Evolutionary conservation across 1,284 basidiomycete species (phyloP).

Genomic region (Apiotrichum veenhuisii): DNA sequence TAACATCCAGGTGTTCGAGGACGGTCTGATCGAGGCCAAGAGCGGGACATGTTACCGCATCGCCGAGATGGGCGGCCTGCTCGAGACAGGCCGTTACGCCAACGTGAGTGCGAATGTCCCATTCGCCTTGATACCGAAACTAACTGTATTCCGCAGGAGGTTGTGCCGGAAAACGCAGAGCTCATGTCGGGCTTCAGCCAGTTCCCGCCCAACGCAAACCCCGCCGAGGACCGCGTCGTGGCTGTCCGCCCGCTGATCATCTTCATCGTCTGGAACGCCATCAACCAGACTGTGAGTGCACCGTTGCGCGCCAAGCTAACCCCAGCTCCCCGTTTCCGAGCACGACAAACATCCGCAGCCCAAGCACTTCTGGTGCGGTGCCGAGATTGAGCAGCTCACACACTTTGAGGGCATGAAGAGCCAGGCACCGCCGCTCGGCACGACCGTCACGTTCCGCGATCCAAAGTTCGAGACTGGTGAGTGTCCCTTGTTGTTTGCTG

Average conservation of each 20-base stretch:
- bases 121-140: slow-evolving; percentile 8
- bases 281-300: slow-evolving; percentile 71
- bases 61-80: slow-evolving; percentile 58
- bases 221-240: slow-evolving; percentile 47
- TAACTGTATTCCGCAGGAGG: slow-evolving; percentile 24
- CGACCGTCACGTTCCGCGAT: slow-evolving; percentile 41
- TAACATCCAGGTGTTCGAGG: slow-evolving; percentile 70
- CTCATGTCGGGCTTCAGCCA: slow-evolving; percentile 37
- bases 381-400: slow-evolving; percentile 63
- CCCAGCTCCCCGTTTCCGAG: slow-evolving; percentile 59
- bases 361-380: slow-evolving; percentile 67
- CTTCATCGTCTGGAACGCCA: slow-evolving; percentile 79
- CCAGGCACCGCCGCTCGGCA: slow-evolving; percentile 40
- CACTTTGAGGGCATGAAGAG: slow-evolving; percentile 53
- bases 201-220: slow-evolving; percentile 26
- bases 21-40: slow-evolving; percentile 63
- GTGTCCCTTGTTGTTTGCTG: neutral
- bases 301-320: neutral
- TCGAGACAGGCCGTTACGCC: slow-evolving; percentile 32
- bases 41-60: slow-evolving; percentile 61
- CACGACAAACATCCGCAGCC: slow-evolving; percentile 63
- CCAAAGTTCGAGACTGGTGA: slow-evolving; percentile 15
- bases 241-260: slow-evolving; percentile 73
- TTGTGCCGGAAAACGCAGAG: slow-evolving; percentile 17
- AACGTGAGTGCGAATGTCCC: slow-evolving; percentile 17